Evolutionary conservation across 805 yeast genomes (phyloP), one percentile per base, ranked within the genome.

Genomic region (Cyberlindnera galapagoensis): DNA sequence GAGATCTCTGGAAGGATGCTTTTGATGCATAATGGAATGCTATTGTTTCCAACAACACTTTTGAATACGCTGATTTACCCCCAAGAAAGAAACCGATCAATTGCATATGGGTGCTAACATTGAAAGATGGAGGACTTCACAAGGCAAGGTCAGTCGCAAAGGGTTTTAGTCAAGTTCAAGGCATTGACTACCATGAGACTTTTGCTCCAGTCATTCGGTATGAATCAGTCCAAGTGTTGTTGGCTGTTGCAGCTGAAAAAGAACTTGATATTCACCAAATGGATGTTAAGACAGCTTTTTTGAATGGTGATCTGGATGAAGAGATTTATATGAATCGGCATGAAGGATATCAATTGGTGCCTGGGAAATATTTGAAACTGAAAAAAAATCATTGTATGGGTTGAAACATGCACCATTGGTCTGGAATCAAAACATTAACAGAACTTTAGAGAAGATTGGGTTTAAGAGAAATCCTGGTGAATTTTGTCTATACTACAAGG

Each of bases 211-310:
- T 26, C 15, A 26, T 29, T 17, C 21, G 22, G 3, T 29, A 29
- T 18, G 26, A 29, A 7, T 10, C 16, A 4, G 15, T 29, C 15
- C 14, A 18, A 8, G 14, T 17, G 13, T 11, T 28, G 6, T 8
- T 28, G 10, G 30, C 15, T 31, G 25, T 21, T 11, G 25, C 30
- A n/a, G 30, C 34, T 5, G 7, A 9, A 9, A 21, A 16, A 9
- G 10, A 5, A 8, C 15, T 26, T 22, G 9, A 9, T 5, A 10
- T 31, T 6, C 18, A 18, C 19, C 30, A 31, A 15, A 12, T 18
- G 12, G 34, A 31, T 21, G 34, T 31, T 5, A 11, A 13, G 3
- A 32, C 30, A 7, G 35, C 31, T 5, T 32, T 26, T 16, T 15
- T 32, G 18, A 32, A 32, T 16, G 35, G 24, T 9, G 9, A 4